Percentiles rank a stretch among this genome's conserved stretches.
Conservation (phyloP, 805 yeast species). For the Ogataea corticis region DNA sequence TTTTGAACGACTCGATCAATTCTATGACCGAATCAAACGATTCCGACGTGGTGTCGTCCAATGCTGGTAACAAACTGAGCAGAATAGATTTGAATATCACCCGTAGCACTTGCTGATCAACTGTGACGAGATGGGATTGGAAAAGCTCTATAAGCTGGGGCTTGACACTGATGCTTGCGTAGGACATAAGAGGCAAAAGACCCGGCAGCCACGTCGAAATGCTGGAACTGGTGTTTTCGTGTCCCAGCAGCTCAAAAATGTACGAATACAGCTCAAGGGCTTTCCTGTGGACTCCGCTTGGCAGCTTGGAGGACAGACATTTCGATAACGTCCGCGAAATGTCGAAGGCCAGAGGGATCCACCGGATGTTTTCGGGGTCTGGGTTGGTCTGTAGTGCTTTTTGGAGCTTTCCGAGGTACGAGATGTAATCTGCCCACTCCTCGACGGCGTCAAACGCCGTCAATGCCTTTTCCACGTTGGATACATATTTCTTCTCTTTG, state of each 20-base stretch:
- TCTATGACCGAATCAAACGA: constrained; percentile 61
- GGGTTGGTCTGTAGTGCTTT: constrained; percentile 63
- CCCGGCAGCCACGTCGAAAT: constrained; percentile 90
- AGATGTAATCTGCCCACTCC: constrained; percentile 98
- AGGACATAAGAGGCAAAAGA: constrained; percentile 81
- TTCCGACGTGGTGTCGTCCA: constrained; percentile 92
- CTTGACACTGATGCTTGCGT: constrained; percentile 85
- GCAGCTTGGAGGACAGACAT: constrained; percentile 78
- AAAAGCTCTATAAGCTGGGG: constrained; percentile 71
- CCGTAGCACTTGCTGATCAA: constrained; percentile 51
- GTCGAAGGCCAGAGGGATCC: constrained; percentile 67
- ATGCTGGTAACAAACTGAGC: constrained; percentile 76
- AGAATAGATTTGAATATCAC: constrained; percentile 67
- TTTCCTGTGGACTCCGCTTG: constrained; percentile 95
- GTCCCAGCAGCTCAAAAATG: constrained; percentile 65
- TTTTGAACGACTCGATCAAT: constrained; percentile 60
- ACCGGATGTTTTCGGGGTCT: constrained; percentile 41
- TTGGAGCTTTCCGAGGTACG: constrained; percentile 76
- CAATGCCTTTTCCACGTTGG: constrained; percentile 72
- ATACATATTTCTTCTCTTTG: constrained; percentile 66
- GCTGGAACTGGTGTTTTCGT: constrained; percentile 51
- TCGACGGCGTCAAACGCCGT: constrained; percentile 75
- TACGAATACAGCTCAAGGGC: constrained; percentile 73
- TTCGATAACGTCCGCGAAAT: constrained; percentile 73
- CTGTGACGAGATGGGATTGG: constrained; percentile 50